Evolutionary conservation across 164 flowering plant genomes (phyloP).

Genomic region (Kalanchoe fedtschenkoi): DNA sequence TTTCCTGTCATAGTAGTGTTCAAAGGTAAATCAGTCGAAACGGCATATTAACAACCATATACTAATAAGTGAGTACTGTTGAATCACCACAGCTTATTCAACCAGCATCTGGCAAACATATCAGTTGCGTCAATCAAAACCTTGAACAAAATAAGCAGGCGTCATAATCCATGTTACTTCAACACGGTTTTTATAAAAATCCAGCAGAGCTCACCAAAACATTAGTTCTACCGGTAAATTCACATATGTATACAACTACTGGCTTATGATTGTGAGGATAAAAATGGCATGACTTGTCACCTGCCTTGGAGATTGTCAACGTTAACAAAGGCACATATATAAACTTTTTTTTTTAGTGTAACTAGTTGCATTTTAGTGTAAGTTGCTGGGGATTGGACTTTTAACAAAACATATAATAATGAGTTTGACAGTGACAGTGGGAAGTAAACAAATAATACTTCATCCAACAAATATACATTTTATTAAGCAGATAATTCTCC

Average conservation of each 20-base stretch:
- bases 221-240: neutral
- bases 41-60: neutral
- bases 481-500: neutral
- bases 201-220: no score
- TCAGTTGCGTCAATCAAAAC: neutral
- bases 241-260: neutral
- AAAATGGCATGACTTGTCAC: neutral
- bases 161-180: neutral
- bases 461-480: neutral
- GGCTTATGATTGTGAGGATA: neutral
- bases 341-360: no score
- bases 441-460: neutral
- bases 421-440: neutral
- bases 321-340: neutral
- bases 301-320: neutral
- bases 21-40: neutral
- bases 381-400: no score
- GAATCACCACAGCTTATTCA: neutral
- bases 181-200: no score
- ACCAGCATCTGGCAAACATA: neutral
- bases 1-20: slow-evolving; percentile 15
- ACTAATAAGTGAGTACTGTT: neutral
- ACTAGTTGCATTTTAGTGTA: no score
- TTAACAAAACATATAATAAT: neutral
- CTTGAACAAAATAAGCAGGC: neutral